phyloP scores from a whole-genome alignment of 2,329 filamentous ascomycete genomes.

The Ophiocordyceps camponoti-saundersi region DNA sequence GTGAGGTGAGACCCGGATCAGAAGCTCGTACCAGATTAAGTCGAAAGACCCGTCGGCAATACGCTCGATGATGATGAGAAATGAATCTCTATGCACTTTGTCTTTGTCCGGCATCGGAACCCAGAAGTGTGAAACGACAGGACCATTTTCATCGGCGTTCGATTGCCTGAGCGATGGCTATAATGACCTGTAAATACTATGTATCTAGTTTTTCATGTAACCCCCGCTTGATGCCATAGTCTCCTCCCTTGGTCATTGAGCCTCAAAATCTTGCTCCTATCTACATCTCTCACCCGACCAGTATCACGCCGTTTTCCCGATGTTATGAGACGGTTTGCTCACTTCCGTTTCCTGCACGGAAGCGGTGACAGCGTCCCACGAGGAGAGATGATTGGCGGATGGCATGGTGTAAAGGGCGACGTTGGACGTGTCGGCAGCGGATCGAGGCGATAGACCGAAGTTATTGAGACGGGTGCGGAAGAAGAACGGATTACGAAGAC shows the following conservation, averaged over 20 bases:
- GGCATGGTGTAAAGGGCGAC: background rate
- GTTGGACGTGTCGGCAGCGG: background rate
- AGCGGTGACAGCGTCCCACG: background rate
- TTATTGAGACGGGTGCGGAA: conserved; percentile 16
- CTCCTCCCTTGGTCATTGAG: background rate
- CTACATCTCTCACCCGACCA: background rate
- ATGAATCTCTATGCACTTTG: too few species aligned
- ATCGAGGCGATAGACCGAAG: conserved; percentile 2
- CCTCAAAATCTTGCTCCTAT: background rate
- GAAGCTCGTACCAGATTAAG: too few species aligned
- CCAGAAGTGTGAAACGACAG: too few species aligned
- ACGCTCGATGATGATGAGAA: too few species aligned
- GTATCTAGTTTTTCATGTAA: background rate
- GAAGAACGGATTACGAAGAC: conserved; percentile 13
- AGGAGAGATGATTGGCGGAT: background rate
- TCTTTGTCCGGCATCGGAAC: too few species aligned
- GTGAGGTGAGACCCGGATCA: too few species aligned
- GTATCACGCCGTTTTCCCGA: background rate
- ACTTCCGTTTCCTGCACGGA: background rate
- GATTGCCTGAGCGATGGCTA: background rate
- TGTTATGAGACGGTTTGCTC: background rate
- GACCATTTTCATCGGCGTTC: too few species aligned
- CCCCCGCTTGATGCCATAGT: background rate
- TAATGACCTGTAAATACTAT: background rate
- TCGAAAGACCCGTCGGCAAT: too few species aligned